phyloP scores from a whole-genome alignment of 2,329 filamentous ascomycete species.

The Aureobasidium namibiae region DNA sequence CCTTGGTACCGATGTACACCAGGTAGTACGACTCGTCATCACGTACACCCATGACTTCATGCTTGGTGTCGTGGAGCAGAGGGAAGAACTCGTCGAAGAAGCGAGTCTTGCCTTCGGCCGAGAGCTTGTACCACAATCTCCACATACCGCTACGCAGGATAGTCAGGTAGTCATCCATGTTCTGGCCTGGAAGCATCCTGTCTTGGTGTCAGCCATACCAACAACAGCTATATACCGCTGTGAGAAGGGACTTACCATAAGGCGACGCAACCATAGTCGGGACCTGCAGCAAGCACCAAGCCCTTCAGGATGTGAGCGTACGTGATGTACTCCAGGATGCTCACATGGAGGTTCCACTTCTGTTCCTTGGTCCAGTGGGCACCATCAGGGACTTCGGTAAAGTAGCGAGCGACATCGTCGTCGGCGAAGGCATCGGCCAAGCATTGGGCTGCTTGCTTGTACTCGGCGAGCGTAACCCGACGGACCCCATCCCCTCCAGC shows the following conservation, averaged over 20 bases:
- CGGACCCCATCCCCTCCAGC: conserved; percentile 47
- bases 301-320: conserved; percentile 69
- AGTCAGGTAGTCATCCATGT: conserved; percentile 66
- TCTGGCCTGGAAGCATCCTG: conserved; percentile 67
- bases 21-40: conserved; percentile 70
- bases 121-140: conserved; percentile 67
- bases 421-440: conserved; percentile 70
- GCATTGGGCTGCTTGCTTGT: conserved; percentile 60
- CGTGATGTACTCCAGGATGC: conserved; percentile 69
- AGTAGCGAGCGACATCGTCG: conserved; percentile 67
- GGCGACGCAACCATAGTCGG: conserved; percentile 68
- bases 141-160: conserved; percentile 68
- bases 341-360: conserved; percentile 68
- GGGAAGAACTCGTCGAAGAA: conserved; percentile 74
- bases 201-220: not conserved
- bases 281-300: conserved; percentile 64
- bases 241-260: conserved; percentile 56
- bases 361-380: conserved; percentile 54
- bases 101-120: conserved; percentile 60
- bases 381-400: conserved; percentile 64
- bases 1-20: conserved; percentile 72
- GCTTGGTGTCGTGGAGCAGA: conserved; percentile 64
- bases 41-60: conserved; percentile 54
- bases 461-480: conserved; percentile 56
- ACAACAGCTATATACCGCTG: not conserved